Evolutionary conservation across 495 filamentous ascomycete genomes (phyloP).

Genomic region (Aspergillus sclerotioniger): DNA sequence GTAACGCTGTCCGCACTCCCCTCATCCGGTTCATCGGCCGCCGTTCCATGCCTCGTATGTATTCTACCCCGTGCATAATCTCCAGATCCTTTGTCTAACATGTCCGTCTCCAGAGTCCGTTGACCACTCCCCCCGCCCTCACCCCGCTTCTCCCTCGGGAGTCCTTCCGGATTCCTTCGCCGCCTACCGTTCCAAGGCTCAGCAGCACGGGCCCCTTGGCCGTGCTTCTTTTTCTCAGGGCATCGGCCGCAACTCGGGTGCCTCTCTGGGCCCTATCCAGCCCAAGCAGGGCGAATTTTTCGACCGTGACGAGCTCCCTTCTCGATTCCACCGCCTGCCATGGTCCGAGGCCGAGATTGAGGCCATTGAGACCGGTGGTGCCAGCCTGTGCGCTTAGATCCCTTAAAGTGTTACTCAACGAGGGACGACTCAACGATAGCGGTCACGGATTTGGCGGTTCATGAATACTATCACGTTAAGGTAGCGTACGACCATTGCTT

Average conservation of each 20-base stretch:
- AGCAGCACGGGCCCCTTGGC: conserved; percentile 86
- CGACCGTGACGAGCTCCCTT: conserved; percentile 83
- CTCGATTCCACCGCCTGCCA: conserved; percentile 70
- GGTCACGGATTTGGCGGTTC: conserved; percentile 9
- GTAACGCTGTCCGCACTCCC: conserved; percentile 69
- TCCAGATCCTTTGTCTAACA: conserved; percentile 5
- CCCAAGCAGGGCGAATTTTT: conserved; percentile 75
- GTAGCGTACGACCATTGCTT: conserved; percentile 1
- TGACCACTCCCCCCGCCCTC: conserved; percentile 65
- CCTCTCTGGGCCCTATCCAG: conserved; percentile 66
- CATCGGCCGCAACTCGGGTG: conserved; percentile 65
- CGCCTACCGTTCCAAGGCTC: conserved; percentile 84
- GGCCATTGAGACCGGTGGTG: conserved; percentile 89
- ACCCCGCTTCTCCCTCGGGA: conserved; percentile 63
- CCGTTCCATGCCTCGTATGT: conserved; percentile 75
- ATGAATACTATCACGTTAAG: conserved; percentile 13
- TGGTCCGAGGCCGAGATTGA: conserved; percentile 86
- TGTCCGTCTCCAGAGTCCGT: conserved; percentile 52
- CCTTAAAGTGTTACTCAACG: conserved; percentile 1
- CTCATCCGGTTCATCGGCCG: conserved; percentile 93
- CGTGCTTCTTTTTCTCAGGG: conserved; percentile 41
- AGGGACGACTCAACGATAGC: conserved; percentile 21
- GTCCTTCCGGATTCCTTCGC: conserved; percentile 74
- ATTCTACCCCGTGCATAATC: conserved; percentile 1
- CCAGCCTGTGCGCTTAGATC: conserved; percentile 58